Conservation (phyloP, 179 eudicot species). For the Beta lomatogona region DNA sequence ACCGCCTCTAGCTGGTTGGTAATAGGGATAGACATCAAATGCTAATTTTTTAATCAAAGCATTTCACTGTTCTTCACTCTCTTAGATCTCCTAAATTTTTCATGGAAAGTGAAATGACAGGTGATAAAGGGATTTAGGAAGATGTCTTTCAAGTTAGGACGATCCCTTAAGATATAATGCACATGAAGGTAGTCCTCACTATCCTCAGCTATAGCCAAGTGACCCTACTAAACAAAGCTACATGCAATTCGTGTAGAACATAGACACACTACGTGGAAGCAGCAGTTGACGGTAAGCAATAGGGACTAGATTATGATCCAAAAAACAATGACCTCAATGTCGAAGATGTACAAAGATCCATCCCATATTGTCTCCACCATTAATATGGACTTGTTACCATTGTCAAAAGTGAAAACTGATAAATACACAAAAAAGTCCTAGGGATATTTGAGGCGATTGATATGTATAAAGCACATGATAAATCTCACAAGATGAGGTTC, state of each 20-base stretch:
- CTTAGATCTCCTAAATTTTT: not conserved
- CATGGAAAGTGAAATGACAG: not conserved
- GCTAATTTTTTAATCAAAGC: not conserved
- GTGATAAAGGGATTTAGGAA: not conserved
- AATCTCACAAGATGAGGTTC: too few species aligned
- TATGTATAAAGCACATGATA: too few species aligned
- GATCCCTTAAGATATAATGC: not conserved
- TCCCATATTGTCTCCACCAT: not conserved
- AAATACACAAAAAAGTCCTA: too few species aligned
- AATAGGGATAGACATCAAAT: too few species aligned
- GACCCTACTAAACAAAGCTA: not conserved
- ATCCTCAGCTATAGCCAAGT: not conserved
- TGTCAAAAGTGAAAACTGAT: too few species aligned
- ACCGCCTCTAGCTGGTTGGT: not conserved
- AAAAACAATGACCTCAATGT: not conserved
- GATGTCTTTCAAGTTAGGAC: not conserved
- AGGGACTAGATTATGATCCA: not conserved
- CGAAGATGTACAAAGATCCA: not conserved
- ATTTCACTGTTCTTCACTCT: not conserved
- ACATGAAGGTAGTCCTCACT: not conserved
- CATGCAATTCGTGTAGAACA: not conserved
- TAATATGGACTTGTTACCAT: too few species aligned
- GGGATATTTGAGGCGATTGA: too few species aligned
- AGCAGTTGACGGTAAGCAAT: not conserved
- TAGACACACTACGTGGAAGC: not conserved